Base-by-base conservation (phyloP, 495 filamentous ascomycete species). In the Saxophila tyrrhenica region DNA sequence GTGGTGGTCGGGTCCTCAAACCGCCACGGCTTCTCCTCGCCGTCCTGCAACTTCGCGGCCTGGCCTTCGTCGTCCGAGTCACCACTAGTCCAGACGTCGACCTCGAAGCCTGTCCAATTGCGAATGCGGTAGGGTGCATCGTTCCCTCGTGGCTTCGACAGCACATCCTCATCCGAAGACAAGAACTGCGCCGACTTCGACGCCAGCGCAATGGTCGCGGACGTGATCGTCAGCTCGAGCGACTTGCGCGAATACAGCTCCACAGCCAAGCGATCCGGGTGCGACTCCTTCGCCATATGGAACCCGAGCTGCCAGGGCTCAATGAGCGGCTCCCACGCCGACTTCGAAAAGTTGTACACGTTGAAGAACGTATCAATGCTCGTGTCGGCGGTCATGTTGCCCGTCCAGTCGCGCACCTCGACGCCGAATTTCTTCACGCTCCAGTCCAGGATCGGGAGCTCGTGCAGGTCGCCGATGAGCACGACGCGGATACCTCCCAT, bases 281-380 rank as follows among this genome's bases (percentile, higher is more conserved):
- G 77, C 44, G 79, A 72, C 43, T 91, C 84, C 63, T 82, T 88
- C 11, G 88, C 83, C 70, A 97, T 78, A 51, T 92, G 87, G 62
- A 97, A 83, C 24, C 90, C 91, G 20, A 97, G 72, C 56, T 92
- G 83, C 92, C 92, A 98, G 29, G 94, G 92, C 67, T 98, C 92
- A 23, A 97, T 84, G 29, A 98, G 72, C 9, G 92, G 92, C 67
- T 97, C 92, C 92, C 92, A 98, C 9, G 89, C 86, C 0, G 94
- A 97, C 67, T 98, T 97, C 20, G 92, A 90, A 69, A 98, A 98
- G 67, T 97, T 98, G 74, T 94, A 97, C 49, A 97, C 82, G 65
- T 97, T 98, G 62, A 94, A 75, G 67, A 92, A 95, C 54, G 88
- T 89, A 60, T 97, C 88, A 51, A 97, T 82, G 32, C 74, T 87